phyloP scores from a whole-genome alignment of 371 early-diverging fungal species.

The Catenaria anguillulae region DNA sequence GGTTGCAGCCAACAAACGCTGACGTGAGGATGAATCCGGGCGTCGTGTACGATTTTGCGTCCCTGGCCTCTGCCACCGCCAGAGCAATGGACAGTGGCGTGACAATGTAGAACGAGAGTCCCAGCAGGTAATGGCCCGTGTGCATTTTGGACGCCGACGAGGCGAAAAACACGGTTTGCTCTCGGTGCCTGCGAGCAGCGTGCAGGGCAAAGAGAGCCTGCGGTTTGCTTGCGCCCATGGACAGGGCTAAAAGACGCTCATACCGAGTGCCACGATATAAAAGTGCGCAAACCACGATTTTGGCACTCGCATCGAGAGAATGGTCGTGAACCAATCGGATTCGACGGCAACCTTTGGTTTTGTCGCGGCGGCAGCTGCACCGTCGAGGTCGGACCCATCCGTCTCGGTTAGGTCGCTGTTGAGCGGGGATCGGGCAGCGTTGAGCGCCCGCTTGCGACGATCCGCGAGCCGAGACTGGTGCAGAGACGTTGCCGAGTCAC shows the following conservation, averaged over 20 bases:
- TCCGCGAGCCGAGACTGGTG: neutral
- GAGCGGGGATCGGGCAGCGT: neutral
- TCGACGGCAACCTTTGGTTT: neutral
- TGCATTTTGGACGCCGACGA: conserved; percentile 3
- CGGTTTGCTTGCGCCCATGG: neutral
- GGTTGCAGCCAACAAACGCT: neutral
- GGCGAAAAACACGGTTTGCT: neutral
- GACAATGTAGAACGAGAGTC: conserved; percentile 1
- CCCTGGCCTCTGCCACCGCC: neutral
- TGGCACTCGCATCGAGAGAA: neutral
- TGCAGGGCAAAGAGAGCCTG: neutral
- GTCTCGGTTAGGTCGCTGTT: neutral
- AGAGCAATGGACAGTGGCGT: neutral
- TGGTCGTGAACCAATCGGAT: neutral
- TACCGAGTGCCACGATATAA: neutral
- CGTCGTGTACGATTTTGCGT: neutral
- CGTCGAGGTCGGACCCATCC: neutral
- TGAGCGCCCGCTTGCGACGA: neutral
- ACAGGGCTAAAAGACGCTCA: neutral
- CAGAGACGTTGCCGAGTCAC: neutral
- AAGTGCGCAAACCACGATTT: conserved; percentile 1
- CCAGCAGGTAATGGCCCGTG: conserved; percentile 4
- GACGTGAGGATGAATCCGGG: neutral
- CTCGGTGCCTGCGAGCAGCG: neutral
- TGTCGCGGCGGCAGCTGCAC: neutral